phyloP scores from a whole-genome alignment of 305 asterid species.

The Coffea humblotiana region DNA sequence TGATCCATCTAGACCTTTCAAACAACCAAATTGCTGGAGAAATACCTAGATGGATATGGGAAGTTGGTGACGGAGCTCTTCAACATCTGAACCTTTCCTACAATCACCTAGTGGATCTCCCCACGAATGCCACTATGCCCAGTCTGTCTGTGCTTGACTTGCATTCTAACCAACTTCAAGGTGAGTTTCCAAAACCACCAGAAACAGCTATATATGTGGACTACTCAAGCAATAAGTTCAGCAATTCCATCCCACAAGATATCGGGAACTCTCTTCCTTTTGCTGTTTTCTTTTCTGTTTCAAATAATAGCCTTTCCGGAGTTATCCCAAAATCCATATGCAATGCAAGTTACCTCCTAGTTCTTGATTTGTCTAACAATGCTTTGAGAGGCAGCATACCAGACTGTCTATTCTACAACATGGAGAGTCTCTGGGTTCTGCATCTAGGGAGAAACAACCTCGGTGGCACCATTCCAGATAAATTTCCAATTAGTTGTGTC shows the following conservation, averaged over 20 bases:
- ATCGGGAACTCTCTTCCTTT: background rate
- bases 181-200: constrained; percentile 43
- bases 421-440: constrained; percentile 33
- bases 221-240: constrained; percentile 48
- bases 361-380: constrained; percentile 51
- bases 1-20: constrained; percentile 25
- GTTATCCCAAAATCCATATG: constrained; percentile 48
- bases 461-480: constrained; percentile 29
- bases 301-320: constrained; percentile 41
- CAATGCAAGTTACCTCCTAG: constrained; percentile 29
- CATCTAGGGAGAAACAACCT: constrained; percentile 51
- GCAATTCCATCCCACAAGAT: constrained; percentile 31
- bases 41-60: constrained; percentile 62
- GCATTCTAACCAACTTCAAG: constrained; percentile 43
- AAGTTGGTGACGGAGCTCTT: constrained; percentile 23
- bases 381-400: constrained; percentile 45
- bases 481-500: constrained; percentile 29
- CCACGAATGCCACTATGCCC: constrained; percentile 36
- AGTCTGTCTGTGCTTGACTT: constrained; percentile 29
- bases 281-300: constrained; percentile 32
- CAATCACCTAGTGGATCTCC: constrained; percentile 34
- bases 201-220: constrained; percentile 25
- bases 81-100: constrained; percentile 41
- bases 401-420: constrained; percentile 30
- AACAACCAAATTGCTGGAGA: constrained; percentile 35